phyloP scores from a whole-genome alignment of 768 basidiomycete species.

The Lactarius hatsudake region DNA sequence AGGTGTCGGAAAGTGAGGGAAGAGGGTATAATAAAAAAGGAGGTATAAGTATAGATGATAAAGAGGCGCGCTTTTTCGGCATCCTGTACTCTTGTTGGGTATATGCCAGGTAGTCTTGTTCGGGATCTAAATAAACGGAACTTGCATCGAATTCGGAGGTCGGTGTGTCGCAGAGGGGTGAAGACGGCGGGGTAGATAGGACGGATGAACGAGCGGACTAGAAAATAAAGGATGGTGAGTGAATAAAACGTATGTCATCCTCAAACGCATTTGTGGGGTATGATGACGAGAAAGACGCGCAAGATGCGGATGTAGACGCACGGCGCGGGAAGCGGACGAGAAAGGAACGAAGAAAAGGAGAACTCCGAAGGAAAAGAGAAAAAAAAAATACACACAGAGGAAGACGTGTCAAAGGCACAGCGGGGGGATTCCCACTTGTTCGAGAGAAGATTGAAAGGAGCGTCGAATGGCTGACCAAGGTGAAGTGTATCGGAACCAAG shows the following conservation, averaged over 20 bases:
- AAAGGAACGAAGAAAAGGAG: not conserved
- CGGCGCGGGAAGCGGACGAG: not conserved
- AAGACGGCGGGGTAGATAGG: constrained; percentile 7
- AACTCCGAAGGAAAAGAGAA: not conserved
- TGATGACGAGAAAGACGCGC: constrained; percentile 6
- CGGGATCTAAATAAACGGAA: not conserved
- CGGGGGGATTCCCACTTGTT: constrained; percentile 4
- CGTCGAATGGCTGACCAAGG: not conserved
- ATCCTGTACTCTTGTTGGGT: constrained; percentile 32
- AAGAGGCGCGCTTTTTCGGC: constrained; percentile 52
- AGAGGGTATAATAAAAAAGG: constrained; percentile 40
- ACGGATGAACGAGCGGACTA: constrained; percentile 9
- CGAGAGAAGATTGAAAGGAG: not conserved
- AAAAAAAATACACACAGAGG: constrained; percentile 7
- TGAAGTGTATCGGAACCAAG: not conserved
- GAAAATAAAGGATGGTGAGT: constrained; percentile 3
- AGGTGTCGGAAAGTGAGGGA: constrained; percentile 26
- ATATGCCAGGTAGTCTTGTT: constrained; percentile 11
- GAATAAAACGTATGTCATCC: not conserved
- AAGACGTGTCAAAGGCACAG: not conserved
- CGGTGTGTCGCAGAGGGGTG: constrained; percentile 1
- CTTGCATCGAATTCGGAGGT: constrained; percentile 13
- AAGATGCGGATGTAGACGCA: not conserved
- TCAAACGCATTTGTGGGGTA: not conserved
- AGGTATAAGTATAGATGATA: constrained; percentile 51